Base-by-base conservation (phyloP, 2,329 filamentous ascomycete genomes). In the Aspergillus sp. region DNA sequence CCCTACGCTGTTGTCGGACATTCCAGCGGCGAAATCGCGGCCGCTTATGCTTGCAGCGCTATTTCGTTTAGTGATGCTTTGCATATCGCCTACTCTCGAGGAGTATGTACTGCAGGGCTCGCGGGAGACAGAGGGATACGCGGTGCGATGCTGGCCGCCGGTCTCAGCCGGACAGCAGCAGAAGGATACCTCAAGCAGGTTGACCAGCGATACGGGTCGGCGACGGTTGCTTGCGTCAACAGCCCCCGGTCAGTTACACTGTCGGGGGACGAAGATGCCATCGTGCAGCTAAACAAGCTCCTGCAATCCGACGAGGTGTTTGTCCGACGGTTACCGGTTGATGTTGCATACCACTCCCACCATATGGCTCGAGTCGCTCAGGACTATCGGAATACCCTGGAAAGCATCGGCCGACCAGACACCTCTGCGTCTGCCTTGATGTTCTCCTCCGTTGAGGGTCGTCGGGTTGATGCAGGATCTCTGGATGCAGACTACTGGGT, bases 11-110 rank as follows among this genome's bases (percentile, higher is more conserved):
- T 72, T 2, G 54, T 65, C 1, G 67, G 70, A 8, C 70, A 74
- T 52, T 72, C 67, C 0, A 64, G 59, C 19, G 70, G 72, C 2
- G 70, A 73, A 45, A 71, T 73, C 53, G 71, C 60, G 50, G 50
- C 66, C 6, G 64, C 66, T 0, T 74, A 72, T 55, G 58, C 65
- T 7, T 56, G 60, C 3, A 65, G 68, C 3, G 57, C 58, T 8
- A 21, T 74, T 5, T 57, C 56, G 9, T 52, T 49, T 2, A 6
- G 27, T 4, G 53, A 55, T 6, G 63, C 63, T 1, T 60, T 65
- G 27, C 40, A 33, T 3, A 19, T 62, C 24, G 62, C 62, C n/a
- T 62, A 62, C 24, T n/a, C 44, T 6, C 17, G 11, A 17, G 44
- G 27, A 9, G 27, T 27, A 9, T 21, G 21, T 21, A 21, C 21